A percentile compares a stretch with the other conserved stretches of the same genome.
Evolutionary conservation across 345 rosid genomes (phyloP).

Genomic region (Boechera stricta): DNA sequence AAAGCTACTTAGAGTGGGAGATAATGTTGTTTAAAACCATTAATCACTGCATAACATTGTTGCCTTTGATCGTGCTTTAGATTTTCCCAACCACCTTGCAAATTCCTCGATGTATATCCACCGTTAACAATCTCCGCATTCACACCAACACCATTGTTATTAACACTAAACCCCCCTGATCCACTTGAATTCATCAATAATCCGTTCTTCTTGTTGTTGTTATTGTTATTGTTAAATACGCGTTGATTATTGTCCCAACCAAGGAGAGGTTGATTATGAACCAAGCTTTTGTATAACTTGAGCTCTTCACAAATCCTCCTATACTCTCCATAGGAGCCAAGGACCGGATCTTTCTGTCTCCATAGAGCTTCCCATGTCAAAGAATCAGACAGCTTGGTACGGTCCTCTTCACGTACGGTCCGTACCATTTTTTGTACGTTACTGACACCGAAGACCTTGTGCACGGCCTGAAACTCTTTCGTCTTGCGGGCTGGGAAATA

Average conservation of each 20-base stretch:
- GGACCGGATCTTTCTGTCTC: conserved; percentile 68
- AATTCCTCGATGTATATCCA: conserved; percentile 38
- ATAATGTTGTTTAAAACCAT: conserved; percentile 42
- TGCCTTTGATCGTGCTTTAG: conserved; percentile 45
- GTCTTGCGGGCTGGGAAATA: conserved; percentile 45
- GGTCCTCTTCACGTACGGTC: conserved; percentile 52
- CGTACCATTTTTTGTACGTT: conserved; percentile 61
- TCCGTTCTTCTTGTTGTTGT: conserved; percentile 24
- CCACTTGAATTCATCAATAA: conserved; percentile 32
- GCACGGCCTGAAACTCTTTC: conserved; percentile 50
- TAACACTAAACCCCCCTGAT: conserved; percentile 31
- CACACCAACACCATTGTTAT: conserved; percentile 34
- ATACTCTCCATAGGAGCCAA: conserved; percentile 68
- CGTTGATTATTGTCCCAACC: conserved; percentile 42
- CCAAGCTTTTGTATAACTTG: conserved; percentile 46
- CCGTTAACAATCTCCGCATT: conserved; percentile 34
- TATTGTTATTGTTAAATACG: conserved; percentile 23
- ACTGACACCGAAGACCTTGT: conserved; percentile 49
- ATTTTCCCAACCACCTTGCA: conserved; percentile 41
- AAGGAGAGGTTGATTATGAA: conserved; percentile 39
- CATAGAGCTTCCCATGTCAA: conserved; percentile 82
- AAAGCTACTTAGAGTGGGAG: conserved; percentile 29
- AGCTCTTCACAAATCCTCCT: conserved; percentile 62
- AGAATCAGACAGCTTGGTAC: conserved; percentile 59
- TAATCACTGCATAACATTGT: conserved; percentile 46